Evolutionary conservation across 495 filamentous ascomycete species (phyloP), one percentile per base, ranked within the genome.

Genomic region (Talaromyces proteolyticus): DNA sequence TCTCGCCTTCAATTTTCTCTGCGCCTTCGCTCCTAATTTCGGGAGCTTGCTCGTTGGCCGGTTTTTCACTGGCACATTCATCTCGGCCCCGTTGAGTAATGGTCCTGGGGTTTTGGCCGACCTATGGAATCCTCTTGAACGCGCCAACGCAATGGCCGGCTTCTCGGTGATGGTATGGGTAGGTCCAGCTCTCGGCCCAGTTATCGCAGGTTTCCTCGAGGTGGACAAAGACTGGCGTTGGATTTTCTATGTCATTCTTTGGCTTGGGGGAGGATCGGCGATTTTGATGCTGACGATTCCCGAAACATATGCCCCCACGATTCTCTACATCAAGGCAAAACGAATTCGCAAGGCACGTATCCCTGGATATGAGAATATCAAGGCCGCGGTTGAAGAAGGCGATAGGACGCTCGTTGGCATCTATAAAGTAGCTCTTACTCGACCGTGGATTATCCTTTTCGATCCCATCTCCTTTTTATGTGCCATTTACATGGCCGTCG

Each of bases 1-100:
- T 50, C 57, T 75, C 22, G 57, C 62, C 14, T 78, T 79, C 60
- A 74, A 68, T 47, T 74, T 80, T 51, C 61, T 73, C 2, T 78
- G 75, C 55, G 76, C 78, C 36, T 70, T 79, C 34, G 64, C 75
- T 10, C 72, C 72, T 1, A 78, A 77, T 44, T 62, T 81, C 12
- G 75, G 54, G 1, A 65, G 61, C 16, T 57, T 81, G 20, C 57
- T 80, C 2, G 71, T 74, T 5, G 73, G 75, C 23, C 59, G 77
- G 10, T 79, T 80, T 51, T 49, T 80, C 14, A 63, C 71, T 0
- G 77, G 78, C 21, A 74, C 72, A 5, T 76, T 76, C 42, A 76
- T 73, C 8, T 68, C 65, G 25, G 75, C 76, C 1, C 67, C 76
- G 3, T 58, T 80, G 19, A 72, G 63, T 25, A 76, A 77, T 46